Evolutionary conservation across 2,329 filamentous ascomycete species (phyloP).

Genomic region (Nigrograna mackinnonii): DNA sequence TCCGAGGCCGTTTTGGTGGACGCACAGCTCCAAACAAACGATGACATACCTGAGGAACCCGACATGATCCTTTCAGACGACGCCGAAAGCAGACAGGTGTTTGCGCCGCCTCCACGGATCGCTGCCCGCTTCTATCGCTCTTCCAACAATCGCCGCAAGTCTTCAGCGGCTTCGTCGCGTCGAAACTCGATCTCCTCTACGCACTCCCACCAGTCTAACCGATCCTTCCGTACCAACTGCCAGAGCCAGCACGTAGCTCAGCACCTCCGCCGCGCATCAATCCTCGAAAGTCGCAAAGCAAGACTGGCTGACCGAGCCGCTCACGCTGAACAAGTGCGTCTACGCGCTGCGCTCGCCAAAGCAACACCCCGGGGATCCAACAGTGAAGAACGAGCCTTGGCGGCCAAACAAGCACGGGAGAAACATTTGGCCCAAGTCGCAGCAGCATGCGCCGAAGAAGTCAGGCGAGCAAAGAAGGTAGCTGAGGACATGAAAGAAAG

Average conservation of each 20-base stretch:
- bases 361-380: constrained; percentile 67
- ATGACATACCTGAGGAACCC: constrained; percentile 46
- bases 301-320: constrained; percentile 78
- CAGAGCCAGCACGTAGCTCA: constrained; percentile 80
- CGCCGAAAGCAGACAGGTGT: constrained; percentile 44
- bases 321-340: constrained; percentile 80
- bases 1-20: constrained; percentile 34
- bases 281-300: constrained; percentile 79
- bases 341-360: constrained; percentile 75
- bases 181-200: constrained; percentile 79
- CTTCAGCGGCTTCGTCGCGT: constrained; percentile 76
- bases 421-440: constrained; percentile 82
- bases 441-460: constrained; percentile 79
- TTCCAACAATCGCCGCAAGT: constrained; percentile 69
- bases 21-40: constrained; percentile 32
- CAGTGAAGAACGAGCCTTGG: constrained; percentile 76
- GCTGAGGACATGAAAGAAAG: constrained; percentile 81
- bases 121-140: constrained; percentile 76
- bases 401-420: constrained; percentile 77
- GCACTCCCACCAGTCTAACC: constrained; percentile 71
- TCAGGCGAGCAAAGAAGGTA: constrained; percentile 80
- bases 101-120: constrained; percentile 74
- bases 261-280: constrained; percentile 77
- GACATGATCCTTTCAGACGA: constrained; percentile 46
- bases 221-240: constrained; percentile 57